Evolutionary conservation across 2,329 filamentous ascomycete species (phyloP).

Genomic region (Penicillium sp.): DNA sequence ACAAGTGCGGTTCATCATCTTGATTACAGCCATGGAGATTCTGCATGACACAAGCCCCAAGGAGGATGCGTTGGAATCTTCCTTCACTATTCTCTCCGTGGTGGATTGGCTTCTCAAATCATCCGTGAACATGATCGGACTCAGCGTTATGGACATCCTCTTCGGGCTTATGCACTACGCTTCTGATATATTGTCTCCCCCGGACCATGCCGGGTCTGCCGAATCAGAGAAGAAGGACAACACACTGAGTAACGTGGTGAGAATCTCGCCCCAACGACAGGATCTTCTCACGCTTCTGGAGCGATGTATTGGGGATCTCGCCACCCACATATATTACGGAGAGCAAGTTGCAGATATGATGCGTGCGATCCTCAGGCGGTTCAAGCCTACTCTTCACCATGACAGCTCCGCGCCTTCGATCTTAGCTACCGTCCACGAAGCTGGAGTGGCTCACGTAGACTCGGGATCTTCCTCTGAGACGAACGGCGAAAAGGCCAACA

Average conservation of each 20-base stretch:
- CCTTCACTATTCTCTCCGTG: conserved; percentile 74
- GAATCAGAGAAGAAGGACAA: conserved; percentile 25
- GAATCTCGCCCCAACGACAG: conserved; percentile 56
- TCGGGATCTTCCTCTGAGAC: conserved; percentile 23
- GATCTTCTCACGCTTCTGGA: conserved; percentile 72
- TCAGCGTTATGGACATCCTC: conserved; percentile 94
- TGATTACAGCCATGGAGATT: conserved; percentile 78
- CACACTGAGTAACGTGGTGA: conserved; percentile 10
- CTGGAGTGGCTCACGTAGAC: conserved; percentile 8
- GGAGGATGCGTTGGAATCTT: conserved; percentile 71
- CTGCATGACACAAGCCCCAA: conserved; percentile 68
- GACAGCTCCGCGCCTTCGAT: conserved; percentile 48
- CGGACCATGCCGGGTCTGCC: conserved; percentile 40
- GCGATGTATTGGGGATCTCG: conserved; percentile 83
- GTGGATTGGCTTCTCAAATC: conserved; percentile 82
- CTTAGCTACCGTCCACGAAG: conserved; percentile 26
- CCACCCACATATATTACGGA: conserved; percentile 94
- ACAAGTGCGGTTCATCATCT: conserved; percentile 88
- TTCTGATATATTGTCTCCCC: conserved; percentile 71
- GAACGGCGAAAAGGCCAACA: conserved; percentile 51
- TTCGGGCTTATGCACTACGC: conserved; percentile 83
- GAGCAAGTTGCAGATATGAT: conserved; percentile 97
- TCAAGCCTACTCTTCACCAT: conserved; percentile 65
- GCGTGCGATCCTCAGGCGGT: conserved; percentile 71
- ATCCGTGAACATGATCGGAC: conserved; percentile 87